Evolutionary conservation across 305 asterid genomes (phyloP), one percentile per base, ranked within the genome.

Genomic region (Rubia balearica): DNA sequence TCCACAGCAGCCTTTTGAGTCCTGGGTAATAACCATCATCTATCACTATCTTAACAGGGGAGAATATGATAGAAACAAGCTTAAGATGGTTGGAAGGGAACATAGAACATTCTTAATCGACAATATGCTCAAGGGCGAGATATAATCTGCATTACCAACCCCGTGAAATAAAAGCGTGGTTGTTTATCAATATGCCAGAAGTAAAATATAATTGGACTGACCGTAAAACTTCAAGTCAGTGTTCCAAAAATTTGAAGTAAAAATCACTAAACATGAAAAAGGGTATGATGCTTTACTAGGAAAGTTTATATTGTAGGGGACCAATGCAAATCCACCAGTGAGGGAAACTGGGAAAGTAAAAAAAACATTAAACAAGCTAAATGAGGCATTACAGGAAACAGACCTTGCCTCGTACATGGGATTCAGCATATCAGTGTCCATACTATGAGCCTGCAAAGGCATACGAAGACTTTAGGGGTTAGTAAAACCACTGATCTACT

Each of bases 381-480:
- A 76, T 24, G 71, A 64, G 43, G 64, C 53, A 70, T 48, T 57
- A 36, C 48, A 14, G 69, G 71, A 66, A 73, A 46, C 76, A 76
- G 45, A 92, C 98, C 95, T 90, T 81, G 83, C 89, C 88, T 93
- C 83, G 53, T 93, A 93, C 98, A 93, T 93, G 45, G 87, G 92
- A 77, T 93, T 69, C 74, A 93, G 83, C 67, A 77, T 85, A 70
- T 71, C 85, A 41, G 73, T 49, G 76, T 89, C 89, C 76, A 83
- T 90, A 80, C 80, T 83, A 75, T 89, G 96, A 63, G 82, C 96
- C 98, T 90, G 94, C 82, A 83, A 53, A 7, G 65, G 59, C 48
- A 56, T 27, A 7, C 3, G 14, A 36, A 10, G 51, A 41, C 21
- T 33, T 53, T 9, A 3, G 13, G 27, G 59, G 51, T 51, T 68